phyloP scores from a whole-genome alignment of 441 rosid genomes.

The Omphalea diandra region DNA sequence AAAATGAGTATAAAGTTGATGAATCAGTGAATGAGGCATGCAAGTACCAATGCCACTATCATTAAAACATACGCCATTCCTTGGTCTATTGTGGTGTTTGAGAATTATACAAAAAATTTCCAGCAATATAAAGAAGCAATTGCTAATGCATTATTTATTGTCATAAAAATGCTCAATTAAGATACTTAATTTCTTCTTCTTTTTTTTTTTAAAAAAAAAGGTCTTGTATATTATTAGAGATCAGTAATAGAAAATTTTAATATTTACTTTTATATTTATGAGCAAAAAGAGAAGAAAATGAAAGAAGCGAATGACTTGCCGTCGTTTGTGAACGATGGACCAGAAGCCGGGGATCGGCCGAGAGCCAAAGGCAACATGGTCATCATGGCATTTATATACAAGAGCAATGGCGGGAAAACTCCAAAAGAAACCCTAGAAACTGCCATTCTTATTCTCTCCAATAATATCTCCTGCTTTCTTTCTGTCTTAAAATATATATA shows the following conservation, averaged over 20 bases:
- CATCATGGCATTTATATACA: constrained; percentile 30
- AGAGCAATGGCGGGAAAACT: constrained; percentile 32
- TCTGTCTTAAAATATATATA: neutral
- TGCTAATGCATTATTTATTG: too few species aligned
- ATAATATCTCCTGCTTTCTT: neutral
- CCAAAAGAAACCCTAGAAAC: constrained; percentile 35
- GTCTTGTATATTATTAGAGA: too few species aligned
- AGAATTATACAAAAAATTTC: too few species aligned
- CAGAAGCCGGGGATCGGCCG: constrained; percentile 46
- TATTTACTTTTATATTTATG: neutral
- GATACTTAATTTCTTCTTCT: too few species aligned
- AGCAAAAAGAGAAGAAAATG: neutral
- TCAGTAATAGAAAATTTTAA: too few species aligned
- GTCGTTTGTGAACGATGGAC: constrained; percentile 62
- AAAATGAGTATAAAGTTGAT: too few species aligned
- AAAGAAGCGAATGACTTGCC: constrained; percentile 29
- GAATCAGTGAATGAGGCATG: constrained; percentile 57
- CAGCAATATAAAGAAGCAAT: too few species aligned
- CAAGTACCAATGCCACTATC: constrained; percentile 66
- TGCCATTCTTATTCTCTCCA: constrained; percentile 30
- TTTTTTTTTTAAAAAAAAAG: neutral
- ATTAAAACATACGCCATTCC: constrained; percentile 67
- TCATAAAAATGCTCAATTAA: neutral
- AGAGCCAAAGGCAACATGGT: constrained; percentile 44
- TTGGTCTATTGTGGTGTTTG: constrained; percentile 64